These are phyloP conservation scores for Gentiana straminea DNA, from an alignment of 257 asterid species.

Conservation along the genomic window DNA sequence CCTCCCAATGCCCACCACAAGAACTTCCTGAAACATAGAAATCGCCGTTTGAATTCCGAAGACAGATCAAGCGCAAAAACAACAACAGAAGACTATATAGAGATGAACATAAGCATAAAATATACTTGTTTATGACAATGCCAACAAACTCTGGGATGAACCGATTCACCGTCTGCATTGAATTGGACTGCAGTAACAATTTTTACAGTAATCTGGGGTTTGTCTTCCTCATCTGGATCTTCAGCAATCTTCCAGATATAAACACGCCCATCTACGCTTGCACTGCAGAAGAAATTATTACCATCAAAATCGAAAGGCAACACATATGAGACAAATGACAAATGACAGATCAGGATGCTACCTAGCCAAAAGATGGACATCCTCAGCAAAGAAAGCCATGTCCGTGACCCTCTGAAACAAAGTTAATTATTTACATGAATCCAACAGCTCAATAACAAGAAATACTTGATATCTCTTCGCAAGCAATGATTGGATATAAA, in stretches of 20 bases:
- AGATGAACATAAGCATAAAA: slow-evolving; percentile 5
- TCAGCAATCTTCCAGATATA: slow-evolving; percentile 93
- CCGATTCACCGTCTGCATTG: slow-evolving; percentile 74
- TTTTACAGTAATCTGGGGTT: slow-evolving; percentile 79
- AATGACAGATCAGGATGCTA: slow-evolving; percentile 17
- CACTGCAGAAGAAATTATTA: slow-evolving; percentile 40
- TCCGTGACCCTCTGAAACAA: slow-evolving; percentile 87
- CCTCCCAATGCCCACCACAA: slow-evolving; percentile 82
- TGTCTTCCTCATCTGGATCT: slow-evolving; percentile 93
- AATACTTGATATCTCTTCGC: no score
- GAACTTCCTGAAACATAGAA: slow-evolving; percentile 60
- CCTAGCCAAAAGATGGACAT: slow-evolving; percentile 98
- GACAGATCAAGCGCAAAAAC: not conserved
- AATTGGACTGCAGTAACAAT: slow-evolving; percentile 68
- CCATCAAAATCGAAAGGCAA: slow-evolving; percentile 11
- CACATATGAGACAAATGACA: slow-evolving; percentile 3
- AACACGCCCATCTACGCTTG: slow-evolving; percentile 92
- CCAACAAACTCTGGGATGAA: slow-evolving; percentile 98
- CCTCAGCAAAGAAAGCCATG: slow-evolving; percentile 99
- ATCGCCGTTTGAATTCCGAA: slow-evolving; percentile 2
- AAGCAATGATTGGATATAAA: no score
- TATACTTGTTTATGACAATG: slow-evolving; percentile 95
- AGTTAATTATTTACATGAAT: slow-evolving; percentile 1
- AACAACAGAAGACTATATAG: slow-evolving; percentile 4
- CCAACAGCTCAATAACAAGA: no score